Evolutionary conservation across 306 rosid species (phyloP), one percentile per base, ranked within the genome.

Genomic region (Vigna angularis): DNA sequence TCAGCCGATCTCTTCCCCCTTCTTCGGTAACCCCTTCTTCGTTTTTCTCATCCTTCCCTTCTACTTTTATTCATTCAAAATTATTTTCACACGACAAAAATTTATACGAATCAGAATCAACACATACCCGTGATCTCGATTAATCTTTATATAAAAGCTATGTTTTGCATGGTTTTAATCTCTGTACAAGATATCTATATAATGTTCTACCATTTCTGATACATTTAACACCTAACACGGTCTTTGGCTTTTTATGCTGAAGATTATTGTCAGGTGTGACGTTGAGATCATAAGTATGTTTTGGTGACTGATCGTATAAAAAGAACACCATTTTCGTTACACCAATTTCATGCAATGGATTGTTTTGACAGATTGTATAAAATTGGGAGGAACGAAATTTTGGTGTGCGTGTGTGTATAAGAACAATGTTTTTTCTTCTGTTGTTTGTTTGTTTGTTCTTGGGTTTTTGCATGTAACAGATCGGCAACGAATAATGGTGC

Each of bases 1-100:
- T 88, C 18, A 75, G 87, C 85, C 80, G 77, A 76, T 84, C 94
- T 36, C 94, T 91, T 38, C 98, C 98, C 3, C 86, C 90, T 4
- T 84, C 90, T 14, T 91, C 97, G 5, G 99, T 96, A 82, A 87
- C 70, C 34, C 6, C 53, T 24, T 71, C 50, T 38, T 69, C 74
- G 10, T 56, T 4, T 7, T 14, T 34, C 16, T 34, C 30, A 0
- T 48, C 15, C 4, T 16, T 5, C 12, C 7, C 26, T 26, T 63
- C 18, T n/a, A 10, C 3, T 4, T 57, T 24, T 24, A 4, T 11
- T 55, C 58, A 7, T 45, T 4, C 4, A 11, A 45, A 45, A 3
- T 45, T 3, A 13, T 1, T 45, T 9, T 45, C 50, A 9, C 50
- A 11, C 11, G 50, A 11, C 13, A 11, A 11, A 45, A 45, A 11